Base-by-base conservation (phyloP, 306 rosid species). In the Quercus robur region DNA sequence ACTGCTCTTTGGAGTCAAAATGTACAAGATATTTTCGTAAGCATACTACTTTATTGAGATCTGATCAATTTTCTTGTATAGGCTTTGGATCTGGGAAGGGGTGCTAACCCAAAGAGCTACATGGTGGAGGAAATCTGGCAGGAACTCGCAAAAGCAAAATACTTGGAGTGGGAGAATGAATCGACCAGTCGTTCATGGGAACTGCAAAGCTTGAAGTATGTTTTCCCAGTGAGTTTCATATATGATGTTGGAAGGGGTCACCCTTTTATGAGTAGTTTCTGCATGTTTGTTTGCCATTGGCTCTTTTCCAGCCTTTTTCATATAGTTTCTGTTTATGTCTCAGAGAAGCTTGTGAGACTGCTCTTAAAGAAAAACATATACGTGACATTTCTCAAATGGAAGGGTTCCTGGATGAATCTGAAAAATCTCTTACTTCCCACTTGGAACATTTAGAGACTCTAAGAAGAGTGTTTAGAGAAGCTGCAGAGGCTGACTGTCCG, bases 31-130 rank as follows among this genome's bases (percentile, higher is more conserved):
- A 13, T 18, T 62, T 44, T 41, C 12, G 6, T 55, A 56, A 74
- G 46, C 46, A 25, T 38, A 12, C 4, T 14, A 71, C 57, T 84
- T 5, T 59, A 35, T 51, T 64, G 20, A 71, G 23, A 14, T 75
- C 56, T 75, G 9, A 30, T 31, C 31, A 63, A 74, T 73, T 75
- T 68, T 21, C 33, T 73, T 38, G 61, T 75, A 63, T 51, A 96
- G 99, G 98, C 99, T 86, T 82, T 96, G 92, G 96, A 96, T 83
- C 94, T 93, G 82, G 99, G 97, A 78, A 89, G 98, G 80, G 97
- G 96, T 71, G 98, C 94, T 46, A 58, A 93, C 61, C 97, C 91
- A 8, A 83, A 91, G 46, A 88, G 93, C 68, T 88, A 91, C 80
- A 91, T 91, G 87, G 97, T 91, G 58, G 99, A 96, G 76, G 93